A percentile compares a stretch with the other conserved stretches of the same genome.
These are phyloP conservation scores for Rhodomyrtus psidioides DNA, from an alignment of 441 rosid species.

Conservation along the genomic window DNA sequence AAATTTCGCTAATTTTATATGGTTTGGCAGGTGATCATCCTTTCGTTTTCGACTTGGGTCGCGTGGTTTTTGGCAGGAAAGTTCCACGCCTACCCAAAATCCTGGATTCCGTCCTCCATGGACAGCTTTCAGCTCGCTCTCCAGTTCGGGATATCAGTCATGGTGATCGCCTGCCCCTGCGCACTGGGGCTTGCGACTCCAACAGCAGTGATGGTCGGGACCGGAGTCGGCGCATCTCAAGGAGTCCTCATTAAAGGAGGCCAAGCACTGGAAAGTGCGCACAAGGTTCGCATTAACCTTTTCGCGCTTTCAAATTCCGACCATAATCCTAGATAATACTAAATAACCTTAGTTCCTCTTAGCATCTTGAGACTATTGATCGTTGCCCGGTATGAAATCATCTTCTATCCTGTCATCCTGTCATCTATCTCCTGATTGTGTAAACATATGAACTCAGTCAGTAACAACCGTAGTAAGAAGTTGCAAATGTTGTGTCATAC, in stretches of 20 bases:
- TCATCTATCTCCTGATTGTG: neutral
- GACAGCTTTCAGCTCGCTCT: constrained; percentile 90
- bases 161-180: constrained; percentile 98
- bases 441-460: neutral
- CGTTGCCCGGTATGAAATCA: neutral
- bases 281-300: constrained; percentile 37
- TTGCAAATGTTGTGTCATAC: neutral
- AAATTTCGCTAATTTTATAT: neutral
- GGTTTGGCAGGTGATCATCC: constrained; percentile 46
- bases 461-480: neutral
- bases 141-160: constrained; percentile 92
- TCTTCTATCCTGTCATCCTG: neutral
- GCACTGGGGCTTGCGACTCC: constrained; percentile 95
- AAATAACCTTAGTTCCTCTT: neutral
- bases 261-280: constrained; percentile 81
- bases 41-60: constrained; percentile 83
- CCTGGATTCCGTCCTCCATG: constrained; percentile 90
- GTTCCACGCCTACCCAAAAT: constrained; percentile 63
- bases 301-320: fast-evolving
- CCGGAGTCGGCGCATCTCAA: constrained; percentile 95
- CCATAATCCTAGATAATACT: neutral
- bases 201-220: constrained; percentile 97
- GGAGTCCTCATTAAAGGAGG: constrained; percentile 95
- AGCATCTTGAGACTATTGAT: neutral
- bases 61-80: constrained; percentile 84